Evolutionary conservation across 768 basidiomycete species (phyloP).

Genomic region (Scleroderma citrinum): DNA sequence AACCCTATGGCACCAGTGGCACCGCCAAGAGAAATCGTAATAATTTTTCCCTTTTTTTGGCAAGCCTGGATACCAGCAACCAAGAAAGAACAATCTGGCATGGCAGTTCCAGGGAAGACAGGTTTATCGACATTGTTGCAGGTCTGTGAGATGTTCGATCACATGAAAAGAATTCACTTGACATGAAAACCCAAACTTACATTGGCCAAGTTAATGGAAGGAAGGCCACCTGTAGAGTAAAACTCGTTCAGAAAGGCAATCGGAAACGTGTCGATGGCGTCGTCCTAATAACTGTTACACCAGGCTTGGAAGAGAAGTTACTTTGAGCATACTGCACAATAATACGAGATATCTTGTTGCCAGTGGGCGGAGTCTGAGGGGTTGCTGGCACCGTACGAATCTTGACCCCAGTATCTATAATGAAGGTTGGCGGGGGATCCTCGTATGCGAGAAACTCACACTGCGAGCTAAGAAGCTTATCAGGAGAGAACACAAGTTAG

Average conservation of each 20-base stretch:
- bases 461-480: neutral
- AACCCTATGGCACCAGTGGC: conserved; percentile 60
- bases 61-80: conserved; percentile 59
- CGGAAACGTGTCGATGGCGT: conserved; percentile 52
- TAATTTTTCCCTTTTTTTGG: conserved; percentile 58
- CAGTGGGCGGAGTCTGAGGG: conserved; percentile 22
- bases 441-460: neutral
- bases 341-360: conserved; percentile 29
- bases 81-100: conserved; percentile 57
- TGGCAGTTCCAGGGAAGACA: conserved; percentile 54
- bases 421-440: neutral
- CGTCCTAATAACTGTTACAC: conserved; percentile 34
- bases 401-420: conserved; percentile 33
- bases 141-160: conserved; percentile 33
- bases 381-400: conserved; percentile 32
- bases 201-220: conserved; percentile 57
- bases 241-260: conserved; percentile 58
- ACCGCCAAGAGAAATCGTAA: conserved; percentile 55
- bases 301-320: neutral
- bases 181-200: conserved; percentile 25
- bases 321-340: conserved; percentile 21
- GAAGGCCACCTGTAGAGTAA: conserved; percentile 52
- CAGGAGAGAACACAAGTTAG: neutral
- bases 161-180: neutral
- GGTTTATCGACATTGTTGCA: conserved; percentile 53